A percentile compares a stretch with the other conserved stretches of the same genome.
Conservation (phyloP, 225 moss, liverwort and hornwort species). For the Physcomitrellopsis africana region DNA sequence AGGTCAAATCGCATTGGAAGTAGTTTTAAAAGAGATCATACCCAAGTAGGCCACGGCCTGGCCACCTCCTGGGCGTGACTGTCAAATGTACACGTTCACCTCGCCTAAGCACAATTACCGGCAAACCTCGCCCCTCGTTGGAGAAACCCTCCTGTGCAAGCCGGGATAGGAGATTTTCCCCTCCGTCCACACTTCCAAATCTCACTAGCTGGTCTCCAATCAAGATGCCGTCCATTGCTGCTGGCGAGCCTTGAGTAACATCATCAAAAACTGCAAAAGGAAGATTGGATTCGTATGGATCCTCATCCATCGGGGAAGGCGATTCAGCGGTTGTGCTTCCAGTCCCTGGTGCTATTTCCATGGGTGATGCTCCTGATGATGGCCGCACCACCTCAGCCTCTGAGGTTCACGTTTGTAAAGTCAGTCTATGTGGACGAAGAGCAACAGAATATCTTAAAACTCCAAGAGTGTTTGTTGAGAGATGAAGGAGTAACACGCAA, state of each 20-base stretch:
- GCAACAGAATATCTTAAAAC: conserved; percentile 11
- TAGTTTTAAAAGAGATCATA: conserved; percentile 40
- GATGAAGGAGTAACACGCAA: background rate
- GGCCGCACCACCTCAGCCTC: conserved; percentile 55
- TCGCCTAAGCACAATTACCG: conserved; percentile 84
- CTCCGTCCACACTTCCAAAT: conserved; percentile 88
- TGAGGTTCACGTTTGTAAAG: conserved; percentile 32
- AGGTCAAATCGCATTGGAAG: background rate
- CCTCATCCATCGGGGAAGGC: conserved; percentile 79
- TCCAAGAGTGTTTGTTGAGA: conserved; percentile 2
- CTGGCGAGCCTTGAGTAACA: conserved; percentile 79
- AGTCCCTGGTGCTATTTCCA: conserved; percentile 45
- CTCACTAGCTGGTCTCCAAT: conserved; percentile 83
- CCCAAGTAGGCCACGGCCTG: conserved; percentile 93
- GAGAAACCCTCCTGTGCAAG: conserved; percentile 78
- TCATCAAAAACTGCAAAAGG: conserved; percentile 93
- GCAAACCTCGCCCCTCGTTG: conserved; percentile 71
- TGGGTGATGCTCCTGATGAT: conserved; percentile 45
- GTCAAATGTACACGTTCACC: conserved; percentile 67
- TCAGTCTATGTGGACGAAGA: conserved; percentile 13
- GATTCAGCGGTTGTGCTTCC: conserved; percentile 38
- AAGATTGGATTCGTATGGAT: conserved; percentile 50
- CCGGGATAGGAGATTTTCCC: conserved; percentile 62
- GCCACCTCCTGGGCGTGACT: conserved; percentile 83
- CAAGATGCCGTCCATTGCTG: conserved; percentile 74